Percentiles rank a stretch among this genome's conserved stretches.
Evolutionary conservation across 148 eudicot genomes (phyloP).

Genomic region (Camellia granthamiana): DNA sequence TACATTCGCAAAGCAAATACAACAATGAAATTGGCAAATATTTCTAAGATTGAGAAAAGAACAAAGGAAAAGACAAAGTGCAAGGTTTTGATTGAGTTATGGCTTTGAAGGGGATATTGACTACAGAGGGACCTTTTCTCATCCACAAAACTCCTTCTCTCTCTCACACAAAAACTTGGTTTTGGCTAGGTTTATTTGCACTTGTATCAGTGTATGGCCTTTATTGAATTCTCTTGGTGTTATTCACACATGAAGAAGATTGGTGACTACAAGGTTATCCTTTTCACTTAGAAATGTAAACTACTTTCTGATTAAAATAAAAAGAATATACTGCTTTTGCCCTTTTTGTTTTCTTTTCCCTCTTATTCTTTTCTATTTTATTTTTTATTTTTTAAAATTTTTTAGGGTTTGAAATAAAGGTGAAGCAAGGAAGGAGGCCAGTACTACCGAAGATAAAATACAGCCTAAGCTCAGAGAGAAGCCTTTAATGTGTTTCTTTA

Average conservation of each 20-base stretch:
- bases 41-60: conserved; percentile 14
- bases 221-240: conserved; percentile 21
- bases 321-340: background rate
- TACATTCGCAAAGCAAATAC: conserved; percentile 17
- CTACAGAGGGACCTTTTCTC: conserved; percentile 21
- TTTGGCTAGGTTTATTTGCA: conserved; percentile 8
- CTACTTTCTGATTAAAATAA: background rate
- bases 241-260: conserved; percentile 10
- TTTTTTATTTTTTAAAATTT: background rate
- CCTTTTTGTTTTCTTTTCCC: conserved; percentile 9
- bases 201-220: conserved; percentile 17
- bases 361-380: conserved; percentile 9
- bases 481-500: background rate
- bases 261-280: conserved; percentile 5
- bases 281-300: conserved; percentile 4
- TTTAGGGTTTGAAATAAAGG: conserved; percentile 4
- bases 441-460: background rate
- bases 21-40: conserved; percentile 14
- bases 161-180: background rate
- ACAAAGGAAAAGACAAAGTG: conserved; percentile 44
- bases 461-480: background rate
- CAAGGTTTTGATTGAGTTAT: conserved; percentile 23
- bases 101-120: conserved; percentile 24
- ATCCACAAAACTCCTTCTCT: conserved; percentile 16
- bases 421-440: background rate